Percentiles rank a stretch among this genome's conserved stretches.
phyloP scores from a whole-genome alignment of 208 protist species.

The Angomonas ambiguus region DNA sequence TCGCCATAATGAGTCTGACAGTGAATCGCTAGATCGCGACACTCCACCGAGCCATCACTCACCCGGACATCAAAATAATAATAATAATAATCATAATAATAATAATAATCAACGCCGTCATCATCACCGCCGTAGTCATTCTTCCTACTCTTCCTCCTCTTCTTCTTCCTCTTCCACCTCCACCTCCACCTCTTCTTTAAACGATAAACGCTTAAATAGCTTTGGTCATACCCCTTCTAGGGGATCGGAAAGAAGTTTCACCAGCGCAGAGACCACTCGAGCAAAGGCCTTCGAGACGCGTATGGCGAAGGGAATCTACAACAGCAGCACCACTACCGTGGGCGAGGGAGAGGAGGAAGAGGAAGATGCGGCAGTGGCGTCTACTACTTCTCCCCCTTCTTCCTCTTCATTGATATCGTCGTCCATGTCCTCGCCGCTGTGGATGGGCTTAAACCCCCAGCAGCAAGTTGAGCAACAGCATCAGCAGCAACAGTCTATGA shows the following conservation, averaged over 20 bases:
- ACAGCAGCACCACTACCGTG: background rate
- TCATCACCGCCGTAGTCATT: too few species aligned
- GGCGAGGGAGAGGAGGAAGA: too few species aligned
- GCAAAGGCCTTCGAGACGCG: constrained; percentile 37
- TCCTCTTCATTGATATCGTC: background rate
- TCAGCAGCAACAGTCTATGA: background rate
- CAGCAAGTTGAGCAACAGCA: background rate
- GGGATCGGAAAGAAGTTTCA: constrained; percentile 24
- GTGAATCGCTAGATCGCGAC: too few species aligned
- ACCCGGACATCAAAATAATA: background rate
- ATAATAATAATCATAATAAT: constrained; percentile 18
- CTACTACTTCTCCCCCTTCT: background rate
- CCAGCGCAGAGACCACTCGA: constrained; percentile 20
- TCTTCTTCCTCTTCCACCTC: too few species aligned
- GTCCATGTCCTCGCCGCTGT: too few species aligned
- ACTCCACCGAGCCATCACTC: constrained; percentile 1
- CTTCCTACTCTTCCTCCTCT: too few species aligned
- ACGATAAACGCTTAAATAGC: too few species aligned
- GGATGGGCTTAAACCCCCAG: too few species aligned
- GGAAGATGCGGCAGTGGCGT: too few species aligned
- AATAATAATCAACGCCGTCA: constrained; percentile 18
- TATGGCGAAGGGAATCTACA: constrained; percentile 15
- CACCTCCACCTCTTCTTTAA: too few species aligned
- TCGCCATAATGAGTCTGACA: background rate
- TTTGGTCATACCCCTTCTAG: too few species aligned